Evolutionary conservation across 1,284 basidiomycete genomes (phyloP).

Genomic region (Puccinia sorghi): DNA sequence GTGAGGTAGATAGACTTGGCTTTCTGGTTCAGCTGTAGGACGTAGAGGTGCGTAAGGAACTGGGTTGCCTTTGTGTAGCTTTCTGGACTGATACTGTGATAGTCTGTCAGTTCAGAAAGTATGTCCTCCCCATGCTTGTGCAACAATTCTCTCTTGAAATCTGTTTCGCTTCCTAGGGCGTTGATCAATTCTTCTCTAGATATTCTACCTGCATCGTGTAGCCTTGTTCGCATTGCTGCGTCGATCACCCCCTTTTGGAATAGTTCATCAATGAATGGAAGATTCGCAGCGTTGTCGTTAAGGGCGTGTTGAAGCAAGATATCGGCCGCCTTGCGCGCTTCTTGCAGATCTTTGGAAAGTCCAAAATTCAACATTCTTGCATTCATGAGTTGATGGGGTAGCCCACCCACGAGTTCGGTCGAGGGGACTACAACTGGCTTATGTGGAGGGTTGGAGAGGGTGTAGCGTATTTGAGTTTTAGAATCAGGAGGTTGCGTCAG

Average conservation of each 20-base stretch:
- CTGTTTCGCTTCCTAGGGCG: not conserved
- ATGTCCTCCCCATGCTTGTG: not conserved
- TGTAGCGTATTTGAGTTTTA: not conserved
- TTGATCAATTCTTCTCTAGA: not conserved
- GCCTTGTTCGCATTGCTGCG: not conserved
- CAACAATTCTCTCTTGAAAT: slow-evolving; percentile 1
- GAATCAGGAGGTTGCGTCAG: not conserved
- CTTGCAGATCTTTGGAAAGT: too few species aligned
- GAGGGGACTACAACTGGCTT: not conserved
- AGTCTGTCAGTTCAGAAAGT: not conserved
- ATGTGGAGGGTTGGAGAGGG: not conserved
- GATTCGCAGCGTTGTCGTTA: not conserved
- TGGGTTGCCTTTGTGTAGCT: not conserved
- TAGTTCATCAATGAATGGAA: slow-evolving; percentile 17
- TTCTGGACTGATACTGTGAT: not conserved
- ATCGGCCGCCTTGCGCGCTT: too few species aligned
- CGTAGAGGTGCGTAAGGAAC: not conserved
- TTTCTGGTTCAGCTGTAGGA: not conserved
- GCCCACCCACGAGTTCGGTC: not conserved
- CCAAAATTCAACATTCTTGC: too few species aligned
- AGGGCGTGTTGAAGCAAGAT: not conserved
- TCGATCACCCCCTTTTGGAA: not conserved
- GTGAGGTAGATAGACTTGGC: slow-evolving; percentile 15
- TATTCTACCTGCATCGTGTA: not conserved
- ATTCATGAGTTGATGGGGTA: too few species aligned